These are phyloP conservation scores for Nelumbo lutea DNA, from an alignment of 164 flowering plant genomes.

Conservation along the genomic window DNA sequence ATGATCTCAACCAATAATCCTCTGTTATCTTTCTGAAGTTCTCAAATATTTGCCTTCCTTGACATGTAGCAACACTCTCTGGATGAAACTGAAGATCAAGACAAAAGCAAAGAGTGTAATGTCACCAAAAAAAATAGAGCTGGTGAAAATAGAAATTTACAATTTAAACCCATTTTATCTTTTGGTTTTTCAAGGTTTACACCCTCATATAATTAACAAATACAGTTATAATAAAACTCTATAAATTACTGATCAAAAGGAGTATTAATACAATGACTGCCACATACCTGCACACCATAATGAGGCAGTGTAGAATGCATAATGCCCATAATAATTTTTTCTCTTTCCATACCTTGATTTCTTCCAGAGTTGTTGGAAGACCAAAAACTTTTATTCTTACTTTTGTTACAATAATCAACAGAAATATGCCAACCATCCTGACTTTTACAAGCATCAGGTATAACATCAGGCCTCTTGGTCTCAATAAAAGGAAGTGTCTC, in stretches of 20 bases:
- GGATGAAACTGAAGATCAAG: slow-evolving; percentile 80
- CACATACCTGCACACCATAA: slow-evolving; percentile 83
- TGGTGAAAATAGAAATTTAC: no score
- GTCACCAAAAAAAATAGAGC: neutral
- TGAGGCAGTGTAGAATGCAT: slow-evolving; percentile 90
- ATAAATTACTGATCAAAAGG: no score
- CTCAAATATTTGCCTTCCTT: slow-evolving; percentile 74
- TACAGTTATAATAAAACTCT: no score
- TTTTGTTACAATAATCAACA: slow-evolving; percentile 14
- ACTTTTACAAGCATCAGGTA: slow-evolving; percentile 18
- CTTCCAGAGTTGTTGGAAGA: slow-evolving; percentile 18
- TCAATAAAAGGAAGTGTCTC: slow-evolving; percentile 48
- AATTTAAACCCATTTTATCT: no score
- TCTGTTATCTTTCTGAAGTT: slow-evolving; percentile 79
- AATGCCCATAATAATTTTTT: slow-evolving; percentile 73
- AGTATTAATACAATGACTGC: slow-evolving; percentile 11
- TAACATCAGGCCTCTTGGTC: slow-evolving; percentile 18
- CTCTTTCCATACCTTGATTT: slow-evolving; percentile 6
- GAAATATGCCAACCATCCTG: slow-evolving; percentile 9
- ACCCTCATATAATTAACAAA: no score
- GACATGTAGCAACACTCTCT: slow-evolving; percentile 82
- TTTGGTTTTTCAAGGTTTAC: no score
- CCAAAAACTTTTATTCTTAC: slow-evolving; percentile 17
- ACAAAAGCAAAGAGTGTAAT: slow-evolving; percentile 8
- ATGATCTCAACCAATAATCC: slow-evolving; percentile 59